Evolutionary conservation across 257 asterid genomes (phyloP), one percentile per base, ranked within the genome.

Genomic region (Echites panduratus): DNA sequence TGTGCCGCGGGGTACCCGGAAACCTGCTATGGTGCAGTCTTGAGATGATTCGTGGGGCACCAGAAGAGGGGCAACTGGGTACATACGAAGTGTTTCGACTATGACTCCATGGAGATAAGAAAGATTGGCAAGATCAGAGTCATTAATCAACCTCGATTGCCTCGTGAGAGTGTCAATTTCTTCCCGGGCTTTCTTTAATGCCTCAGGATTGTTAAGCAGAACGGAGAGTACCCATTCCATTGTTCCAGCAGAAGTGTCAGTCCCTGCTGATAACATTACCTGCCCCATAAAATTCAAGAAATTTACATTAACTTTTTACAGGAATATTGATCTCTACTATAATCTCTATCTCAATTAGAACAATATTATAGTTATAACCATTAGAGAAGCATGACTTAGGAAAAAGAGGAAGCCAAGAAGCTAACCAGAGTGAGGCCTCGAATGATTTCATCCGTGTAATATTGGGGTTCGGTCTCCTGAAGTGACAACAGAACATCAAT

Each of bases 171-270:
- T 32, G 81, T 83, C 90, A 5, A 89, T 85, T 82, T 90, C 97
- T 0, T 57, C 24, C 52, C 78, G 86, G 41, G 90, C 90, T 73
- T 80, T 84, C 13, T 65, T 70, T 35, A 90, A 79, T 0, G 79
- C 45, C 19, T 82, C 70, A 2, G 89, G 91, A 78, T 85, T 78
- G 87, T 88, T 84, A 9, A 90, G 85, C 11, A 89, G 66, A 56
- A 83, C 80, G 2, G 97, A 84, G 68, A 84, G 62, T 13, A 89
- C 83, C 93, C 96, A 90, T 59, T 90, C 97, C 87, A 85, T 79
- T 32, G 93, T 83, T 7, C 83, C 62, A 3, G 79, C 83, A 71
- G 96, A 54, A 10, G 89, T 85, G 76, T 87, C 94, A 0, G 89
- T 82, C 20, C 94, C 94, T 5, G 89, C 87, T 7, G 84, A 64